A percentile compares a stretch with the other conserved stretches of the same genome.
These are phyloP conservation scores for Sutorius australiensis DNA, from an alignment of 768 basidiomycete genomes.

Conservation along the genomic window DNA sequence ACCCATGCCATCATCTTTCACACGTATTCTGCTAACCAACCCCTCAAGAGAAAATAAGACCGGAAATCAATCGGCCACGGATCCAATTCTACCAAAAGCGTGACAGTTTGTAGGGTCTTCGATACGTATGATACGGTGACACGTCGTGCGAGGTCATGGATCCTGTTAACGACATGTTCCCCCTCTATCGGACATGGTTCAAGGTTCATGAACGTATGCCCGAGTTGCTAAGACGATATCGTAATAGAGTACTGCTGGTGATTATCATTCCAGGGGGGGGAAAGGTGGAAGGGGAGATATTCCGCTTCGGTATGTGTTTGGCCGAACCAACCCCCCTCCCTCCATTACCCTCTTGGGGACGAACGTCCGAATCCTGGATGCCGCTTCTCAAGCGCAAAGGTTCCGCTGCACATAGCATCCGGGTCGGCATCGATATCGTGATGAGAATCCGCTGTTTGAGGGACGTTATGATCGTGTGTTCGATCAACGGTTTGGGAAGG, in stretches of 20 bases:
- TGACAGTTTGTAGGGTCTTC: background rate
- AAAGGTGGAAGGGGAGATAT: background rate
- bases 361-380: background rate
- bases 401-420: background rate
- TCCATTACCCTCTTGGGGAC: background rate
- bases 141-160: background rate
- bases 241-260: background rate
- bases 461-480: background rate
- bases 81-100: background rate
- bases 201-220: background rate
- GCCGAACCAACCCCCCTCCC: background rate
- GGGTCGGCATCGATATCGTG: background rate
- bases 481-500: background rate
- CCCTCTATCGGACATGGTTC: background rate
- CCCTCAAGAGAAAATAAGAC: background rate
- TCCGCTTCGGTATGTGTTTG: background rate
- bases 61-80: too few species aligned
- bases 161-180: background rate
- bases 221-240: background rate
- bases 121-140: background rate
- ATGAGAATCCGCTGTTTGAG: background rate
- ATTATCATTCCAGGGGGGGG: background rate
- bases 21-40: background rate
- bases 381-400: background rate
- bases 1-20: background rate